phyloP scores from a whole-genome alignment of 371 early-diverging fungal species.

The Mucor lusitanicus region DNA sequence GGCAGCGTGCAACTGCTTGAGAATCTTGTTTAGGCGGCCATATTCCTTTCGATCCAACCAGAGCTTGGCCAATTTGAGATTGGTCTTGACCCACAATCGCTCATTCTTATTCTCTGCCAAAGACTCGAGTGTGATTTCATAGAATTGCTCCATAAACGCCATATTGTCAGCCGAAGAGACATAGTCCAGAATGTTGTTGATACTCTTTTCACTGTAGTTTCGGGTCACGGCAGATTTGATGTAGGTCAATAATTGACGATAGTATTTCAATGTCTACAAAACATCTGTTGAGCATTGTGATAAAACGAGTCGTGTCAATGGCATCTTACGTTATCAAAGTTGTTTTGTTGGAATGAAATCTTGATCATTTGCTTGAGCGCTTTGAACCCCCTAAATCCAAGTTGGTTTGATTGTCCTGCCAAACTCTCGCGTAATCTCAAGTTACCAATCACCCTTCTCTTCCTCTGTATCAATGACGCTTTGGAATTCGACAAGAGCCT shows the following conservation, averaged over 20 bases:
- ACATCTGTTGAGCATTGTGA: not conserved
- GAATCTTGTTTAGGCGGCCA: constrained; percentile 70
- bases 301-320: not conserved
- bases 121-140: constrained; percentile 74
- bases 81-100: constrained; percentile 89
- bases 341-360: constrained; percentile 69
- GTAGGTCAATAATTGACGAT: constrained; percentile 78
- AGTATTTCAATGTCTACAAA: constrained; percentile 72
- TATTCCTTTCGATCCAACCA: constrained; percentile 89
- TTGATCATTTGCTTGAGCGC: constrained; percentile 94
- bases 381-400: constrained; percentile 86
- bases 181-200: constrained; percentile 92
- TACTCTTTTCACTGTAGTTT: constrained; percentile 94
- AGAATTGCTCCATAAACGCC: constrained; percentile 83
- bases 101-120: constrained; percentile 85
- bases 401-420: not conserved
- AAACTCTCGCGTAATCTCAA: not conserved
- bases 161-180: constrained; percentile 76
- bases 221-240: constrained; percentile 83
- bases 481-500: constrained; percentile 81
- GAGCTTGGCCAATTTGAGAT: constrained; percentile 87
- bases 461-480: constrained; percentile 81
- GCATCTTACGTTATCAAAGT: constrained; percentile 63
- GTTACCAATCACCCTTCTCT: constrained; percentile 84
- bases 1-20: constrained; percentile 71